Conservation (phyloP, 2,329 filamentous ascomycete species). For the Chaetomiaceae sp. region DNA sequence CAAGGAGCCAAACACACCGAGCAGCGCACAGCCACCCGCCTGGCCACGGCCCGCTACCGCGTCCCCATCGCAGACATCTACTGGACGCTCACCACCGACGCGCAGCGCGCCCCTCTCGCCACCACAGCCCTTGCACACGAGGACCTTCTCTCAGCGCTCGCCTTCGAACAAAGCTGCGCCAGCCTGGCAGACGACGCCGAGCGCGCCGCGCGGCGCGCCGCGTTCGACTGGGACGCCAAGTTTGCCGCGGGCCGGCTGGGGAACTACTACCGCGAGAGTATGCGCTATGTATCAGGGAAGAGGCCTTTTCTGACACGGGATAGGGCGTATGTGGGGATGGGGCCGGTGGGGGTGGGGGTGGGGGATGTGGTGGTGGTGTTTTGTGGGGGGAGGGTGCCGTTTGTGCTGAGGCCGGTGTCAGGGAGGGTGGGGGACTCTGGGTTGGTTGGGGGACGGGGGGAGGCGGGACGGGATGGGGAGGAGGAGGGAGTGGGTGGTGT, state of each 20-base stretch:
- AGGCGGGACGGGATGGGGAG: neutral
- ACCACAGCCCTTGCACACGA: neutral
- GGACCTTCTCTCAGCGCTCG: too few species aligned
- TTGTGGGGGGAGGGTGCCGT: slow-evolving; percentile 13
- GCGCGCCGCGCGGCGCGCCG: neutral
- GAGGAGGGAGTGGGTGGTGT: neutral
- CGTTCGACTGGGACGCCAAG: neutral
- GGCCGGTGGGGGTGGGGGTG: neutral
- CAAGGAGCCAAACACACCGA: too few species aligned
- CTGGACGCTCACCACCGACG: slow-evolving; percentile 4
- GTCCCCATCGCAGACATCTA: slow-evolving; percentile 12
- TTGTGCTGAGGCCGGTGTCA: slow-evolving; percentile 15
- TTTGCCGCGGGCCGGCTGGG: neutral
- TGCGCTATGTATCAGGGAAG: slow-evolving; percentile 6
- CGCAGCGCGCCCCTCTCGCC: too few species aligned
- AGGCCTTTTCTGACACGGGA: slow-evolving; percentile 12
- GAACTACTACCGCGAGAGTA: slow-evolving; percentile 1
- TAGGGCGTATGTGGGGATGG: slow-evolving; percentile 14
- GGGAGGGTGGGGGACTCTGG: too few species aligned
- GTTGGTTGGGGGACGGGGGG: too few species aligned
- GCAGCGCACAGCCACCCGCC: too few species aligned
- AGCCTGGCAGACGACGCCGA: neutral
- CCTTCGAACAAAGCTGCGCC: too few species aligned
- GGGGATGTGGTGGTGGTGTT: slow-evolving; percentile 18
- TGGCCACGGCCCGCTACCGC: slow-evolving; percentile 5